Percentiles rank a stretch among this genome's conserved stretches.
Conservation (phyloP, 2,329 filamentous ascomycete species). For the Penicillium sp. region DNA sequence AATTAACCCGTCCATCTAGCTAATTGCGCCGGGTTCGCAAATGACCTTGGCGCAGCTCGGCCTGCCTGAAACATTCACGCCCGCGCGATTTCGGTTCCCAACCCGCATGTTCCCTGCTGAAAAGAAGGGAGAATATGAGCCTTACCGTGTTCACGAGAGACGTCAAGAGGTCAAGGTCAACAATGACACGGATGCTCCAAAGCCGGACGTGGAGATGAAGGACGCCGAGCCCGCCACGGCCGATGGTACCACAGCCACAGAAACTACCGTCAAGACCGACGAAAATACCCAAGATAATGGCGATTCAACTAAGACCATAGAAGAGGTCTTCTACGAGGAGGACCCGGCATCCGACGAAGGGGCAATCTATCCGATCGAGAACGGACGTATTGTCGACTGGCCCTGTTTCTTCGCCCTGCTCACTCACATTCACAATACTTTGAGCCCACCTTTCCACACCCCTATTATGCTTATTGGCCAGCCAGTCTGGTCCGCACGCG, state of each 20-base stretch:
- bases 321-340: conserved; percentile 72
- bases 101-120: conserved; percentile 88
- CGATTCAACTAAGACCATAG: conserved; percentile 33
- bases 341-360: conserved; percentile 84
- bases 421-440: conserved; percentile 82
- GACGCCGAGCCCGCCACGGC: conserved; percentile 34
- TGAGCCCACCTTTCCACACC: conserved; percentile 90
- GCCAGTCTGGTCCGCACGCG: conserved; percentile 83
- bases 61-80: conserved; percentile 84
- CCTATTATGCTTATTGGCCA: conserved; percentile 88
- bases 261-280: conserved; percentile 25
- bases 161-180: conserved; percentile 28
- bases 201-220: conserved; percentile 46
- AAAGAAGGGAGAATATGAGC: conserved; percentile 76
- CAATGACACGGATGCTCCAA: conserved; percentile 30
- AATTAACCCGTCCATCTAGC: conserved; percentile 28
- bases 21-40: conserved; percentile 68
- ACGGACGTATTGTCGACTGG: conserved; percentile 86
- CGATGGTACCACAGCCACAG: conserved; percentile 10
- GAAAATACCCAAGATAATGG: conserved; percentile 26
- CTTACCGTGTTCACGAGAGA: conserved; percentile 69
- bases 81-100: conserved; percentile 77
- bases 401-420: conserved; percentile 89
- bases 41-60: conserved; percentile 89
- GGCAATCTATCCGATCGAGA: conserved; percentile 79